Evolutionary conservation across 2,329 filamentous ascomycete species (phyloP).

Genomic region (Aspergillus phoenicis): DNA sequence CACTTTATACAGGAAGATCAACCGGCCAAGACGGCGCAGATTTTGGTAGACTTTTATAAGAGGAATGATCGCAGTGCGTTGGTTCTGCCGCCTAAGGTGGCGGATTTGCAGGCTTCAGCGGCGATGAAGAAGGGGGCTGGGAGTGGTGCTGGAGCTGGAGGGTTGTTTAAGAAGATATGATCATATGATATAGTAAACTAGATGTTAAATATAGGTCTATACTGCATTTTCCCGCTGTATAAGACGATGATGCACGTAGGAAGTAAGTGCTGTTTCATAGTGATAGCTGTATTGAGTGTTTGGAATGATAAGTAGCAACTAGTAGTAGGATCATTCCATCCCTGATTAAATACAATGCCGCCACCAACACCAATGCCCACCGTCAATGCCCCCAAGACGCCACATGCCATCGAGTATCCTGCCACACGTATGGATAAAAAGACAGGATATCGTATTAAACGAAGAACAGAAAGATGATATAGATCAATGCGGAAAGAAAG

Average conservation of each 20-base stretch:
- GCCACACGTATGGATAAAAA: background rate
- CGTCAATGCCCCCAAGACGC: conserved; percentile 16
- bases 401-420: conserved; percentile 10
- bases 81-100: conserved; percentile 89
- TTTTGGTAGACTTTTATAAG: conserved; percentile 86
- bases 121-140: conserved; percentile 44
- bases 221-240: background rate
- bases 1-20: conserved; percentile 97
- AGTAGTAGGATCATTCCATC: background rate
- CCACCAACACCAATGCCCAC: conserved; percentile 18
- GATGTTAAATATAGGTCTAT: background rate
- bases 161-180: conserved; percentile 11
- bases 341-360: conserved; percentile 8
- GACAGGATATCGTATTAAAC: background rate
- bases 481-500: background rate
- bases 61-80: conserved; percentile 84
- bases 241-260: no score
- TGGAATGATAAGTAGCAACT: no score
- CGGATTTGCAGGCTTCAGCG: conserved; percentile 59
- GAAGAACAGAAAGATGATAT: background rate
- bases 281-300: no score
- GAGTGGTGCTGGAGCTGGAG: background rate
- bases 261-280: no score
- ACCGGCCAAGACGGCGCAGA: conserved; percentile 82
- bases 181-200: background rate